Base-by-base conservation (phyloP, 2,329 filamentous ascomycete genomes). In the Xylariaceae sp. region DNA sequence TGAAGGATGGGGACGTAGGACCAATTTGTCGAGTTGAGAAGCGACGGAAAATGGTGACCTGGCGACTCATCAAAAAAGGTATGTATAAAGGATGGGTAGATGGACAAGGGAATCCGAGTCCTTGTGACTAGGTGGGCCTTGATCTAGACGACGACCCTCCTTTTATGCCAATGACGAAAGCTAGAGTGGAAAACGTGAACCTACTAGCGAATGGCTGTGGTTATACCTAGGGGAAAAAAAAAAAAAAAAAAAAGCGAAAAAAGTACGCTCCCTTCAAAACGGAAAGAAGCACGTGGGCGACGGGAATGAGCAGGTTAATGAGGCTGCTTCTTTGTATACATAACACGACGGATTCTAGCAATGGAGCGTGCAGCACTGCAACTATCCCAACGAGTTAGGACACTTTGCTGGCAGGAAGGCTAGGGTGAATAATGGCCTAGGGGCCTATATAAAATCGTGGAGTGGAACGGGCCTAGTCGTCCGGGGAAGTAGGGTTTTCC, bases 171-270 rank as follows among this genome's bases (percentile, higher is more conserved):
- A 41, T 34, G 46, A 41, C n/a, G 40, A 53, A 31, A 47, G 42
- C 34, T 19, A 44, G 19, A 39, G 51, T 37, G 49, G 45, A 61
- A 57, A 37, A 52, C n/a, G 48, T 50, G 48, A 55, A 41, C 50
- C 47, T 56, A 47, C 40, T 30, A 45, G 49, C 34, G 37, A 48
- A 31, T 39, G 43, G 47, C 37, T 50, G 50, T 57, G 54, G 41
- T 30, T 34, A 19, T 19, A 19, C 19, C 19, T 19, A 19, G 19
- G 19, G 19, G 19, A 19, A 19, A 19, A 19, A 19, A 19, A 19
- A 19, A 19, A 19, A 19, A 19, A 19, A 19, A 19, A 19, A 45
- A 30, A 34, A 37, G 53, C 46, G 46, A 34, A 50, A 45, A 32
- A 11, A 41, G 51, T 60, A 55, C 35, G 49, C 32, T 37, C 47